Percentiles rank a stretch among this genome's conserved stretches.
phyloP scores from a whole-genome alignment of 768 basidiomycete species.

The Tricholomella constricta region DNA sequence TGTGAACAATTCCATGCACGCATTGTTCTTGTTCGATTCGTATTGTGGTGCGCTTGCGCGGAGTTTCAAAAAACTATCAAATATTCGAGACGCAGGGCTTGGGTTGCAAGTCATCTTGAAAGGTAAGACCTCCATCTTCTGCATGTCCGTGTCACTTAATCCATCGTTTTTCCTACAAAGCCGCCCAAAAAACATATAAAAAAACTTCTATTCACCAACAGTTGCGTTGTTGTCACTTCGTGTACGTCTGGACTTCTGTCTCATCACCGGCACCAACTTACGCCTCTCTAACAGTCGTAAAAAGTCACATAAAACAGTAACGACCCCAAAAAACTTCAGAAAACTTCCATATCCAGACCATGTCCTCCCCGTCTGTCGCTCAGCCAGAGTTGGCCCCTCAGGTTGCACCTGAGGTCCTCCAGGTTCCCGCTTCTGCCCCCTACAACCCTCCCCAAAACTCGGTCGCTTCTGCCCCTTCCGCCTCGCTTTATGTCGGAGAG shows the following conservation, averaged over 20 bases:
- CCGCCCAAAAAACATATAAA: conserved; percentile 70
- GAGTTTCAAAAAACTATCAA: conserved; percentile 45
- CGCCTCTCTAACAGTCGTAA: conserved; percentile 48
- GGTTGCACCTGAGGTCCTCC: conserved; percentile 49
- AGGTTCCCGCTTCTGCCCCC: conserved; percentile 48
- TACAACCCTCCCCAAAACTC: conserved; percentile 60
- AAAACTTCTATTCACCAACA: conserved; percentile 66
- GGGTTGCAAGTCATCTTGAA: conserved; percentile 71
- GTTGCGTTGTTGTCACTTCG: conserved; percentile 74
- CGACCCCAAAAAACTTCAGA: conserved; percentile 59
- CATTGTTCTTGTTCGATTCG: no score
- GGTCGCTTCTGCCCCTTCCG: conserved; percentile 71
- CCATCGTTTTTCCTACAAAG: conserved; percentile 9
- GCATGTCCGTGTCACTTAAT: conserved; percentile 16
- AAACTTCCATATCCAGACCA: conserved; percentile 46
- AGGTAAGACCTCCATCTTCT: conserved; percentile 45
- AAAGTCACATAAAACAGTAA: conserved; percentile 92
- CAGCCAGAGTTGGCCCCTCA: conserved; percentile 56
- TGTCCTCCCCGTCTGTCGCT: conserved; percentile 60
- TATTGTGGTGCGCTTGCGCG: conserved; percentile 19
- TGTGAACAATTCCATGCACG: neutral
- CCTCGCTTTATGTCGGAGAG: conserved; percentile 98
- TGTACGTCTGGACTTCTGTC: conserved; percentile 46
- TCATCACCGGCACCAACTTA: conserved; percentile 12
- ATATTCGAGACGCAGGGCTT: conserved; percentile 26